phyloP scores from a whole-genome alignment of 352 stramenopile genomes.

The Pythium biforme region DNA sequence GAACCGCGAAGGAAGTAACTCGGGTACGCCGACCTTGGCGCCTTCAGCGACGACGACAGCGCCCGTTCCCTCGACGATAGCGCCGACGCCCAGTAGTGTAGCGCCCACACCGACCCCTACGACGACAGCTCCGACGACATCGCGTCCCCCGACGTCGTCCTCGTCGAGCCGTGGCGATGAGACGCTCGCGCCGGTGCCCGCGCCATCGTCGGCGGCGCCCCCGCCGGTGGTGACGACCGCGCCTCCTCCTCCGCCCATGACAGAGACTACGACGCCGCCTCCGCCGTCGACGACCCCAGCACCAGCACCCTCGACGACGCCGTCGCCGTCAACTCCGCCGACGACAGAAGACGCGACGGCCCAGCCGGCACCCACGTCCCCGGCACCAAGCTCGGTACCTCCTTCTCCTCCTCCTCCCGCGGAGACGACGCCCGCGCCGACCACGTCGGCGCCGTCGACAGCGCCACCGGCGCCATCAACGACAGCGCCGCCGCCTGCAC shows the following conservation, averaged over 20 bases:
- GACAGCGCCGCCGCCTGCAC: constrained; percentile 9
- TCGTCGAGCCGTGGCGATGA: constrained; percentile 12
- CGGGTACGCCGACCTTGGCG: not conserved
- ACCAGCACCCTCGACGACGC: not conserved
- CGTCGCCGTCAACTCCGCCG: constrained; percentile 18
- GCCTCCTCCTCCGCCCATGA: not conserved
- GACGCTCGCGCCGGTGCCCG: not conserved
- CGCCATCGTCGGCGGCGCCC: not conserved
- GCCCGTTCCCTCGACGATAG: not conserved
- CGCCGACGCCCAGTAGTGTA: not conserved
- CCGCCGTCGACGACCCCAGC: constrained; percentile 12
- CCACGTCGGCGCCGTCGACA: not conserved
- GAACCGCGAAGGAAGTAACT: constrained; percentile 11
- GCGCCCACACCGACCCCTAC: constrained; percentile 4
- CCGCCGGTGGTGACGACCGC: not conserved
- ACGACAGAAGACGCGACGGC: constrained; percentile 9
- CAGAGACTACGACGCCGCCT: not conserved
- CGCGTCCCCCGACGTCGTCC: not conserved
- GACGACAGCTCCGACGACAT: constrained; percentile 5
- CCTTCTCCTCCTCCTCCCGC: not conserved
- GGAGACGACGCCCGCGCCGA: not conserved
- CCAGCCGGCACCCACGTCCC: constrained; percentile 5
- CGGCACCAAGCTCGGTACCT: not conserved
- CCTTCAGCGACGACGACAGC: not conserved
- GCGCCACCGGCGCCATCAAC: not conserved